Conservation (phyloP, 192 early-diverging fungal species). For the Dimargaris xerosporica region DNA sequence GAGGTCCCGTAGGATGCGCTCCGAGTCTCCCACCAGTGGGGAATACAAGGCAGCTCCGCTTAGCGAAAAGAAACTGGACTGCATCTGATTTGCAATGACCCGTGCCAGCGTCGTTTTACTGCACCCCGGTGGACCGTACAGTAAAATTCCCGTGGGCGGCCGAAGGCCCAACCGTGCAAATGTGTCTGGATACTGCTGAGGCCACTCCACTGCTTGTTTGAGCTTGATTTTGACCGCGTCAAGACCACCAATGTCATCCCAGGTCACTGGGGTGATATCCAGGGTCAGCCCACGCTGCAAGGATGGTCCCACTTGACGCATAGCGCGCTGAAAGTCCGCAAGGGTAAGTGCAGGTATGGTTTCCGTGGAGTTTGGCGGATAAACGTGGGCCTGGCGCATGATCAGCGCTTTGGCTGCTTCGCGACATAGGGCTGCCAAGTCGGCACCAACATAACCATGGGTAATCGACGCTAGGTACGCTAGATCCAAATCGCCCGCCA, state of each 20-base stretch:
- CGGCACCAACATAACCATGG: constrained; percentile 90
- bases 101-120: constrained; percentile 92
- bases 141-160: constrained; percentile 73
- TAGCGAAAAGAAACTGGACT: constrained; percentile 60
- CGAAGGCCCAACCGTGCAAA: constrained; percentile 63
- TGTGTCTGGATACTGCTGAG: constrained; percentile 46
- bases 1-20: constrained; percentile 55
- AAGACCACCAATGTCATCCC: constrained; percentile 84
- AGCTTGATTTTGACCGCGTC: constrained; percentile 62
- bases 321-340: constrained; percentile 45
- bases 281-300: constrained; percentile 49
- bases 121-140: constrained; percentile 96
- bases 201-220: constrained; percentile 82
- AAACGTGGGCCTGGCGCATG: constrained; percentile 7
- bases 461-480: constrained; percentile 41
- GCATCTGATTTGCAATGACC: constrained; percentile 64
- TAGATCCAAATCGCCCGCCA: constrained; percentile 34
- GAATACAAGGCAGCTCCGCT: constrained; percentile 70
- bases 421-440: constrained; percentile 67
- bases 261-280: constrained; percentile 39
- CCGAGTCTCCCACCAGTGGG: constrained; percentile 74
- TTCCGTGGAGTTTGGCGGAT: constrained; percentile 6
- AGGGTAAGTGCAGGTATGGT: constrained; percentile 22
- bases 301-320: constrained; percentile 50
- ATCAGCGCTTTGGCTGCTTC: constrained; percentile 48